phyloP scores from a whole-genome alignment of 164 flowering plant genomes.

The Piper betle region DNA sequence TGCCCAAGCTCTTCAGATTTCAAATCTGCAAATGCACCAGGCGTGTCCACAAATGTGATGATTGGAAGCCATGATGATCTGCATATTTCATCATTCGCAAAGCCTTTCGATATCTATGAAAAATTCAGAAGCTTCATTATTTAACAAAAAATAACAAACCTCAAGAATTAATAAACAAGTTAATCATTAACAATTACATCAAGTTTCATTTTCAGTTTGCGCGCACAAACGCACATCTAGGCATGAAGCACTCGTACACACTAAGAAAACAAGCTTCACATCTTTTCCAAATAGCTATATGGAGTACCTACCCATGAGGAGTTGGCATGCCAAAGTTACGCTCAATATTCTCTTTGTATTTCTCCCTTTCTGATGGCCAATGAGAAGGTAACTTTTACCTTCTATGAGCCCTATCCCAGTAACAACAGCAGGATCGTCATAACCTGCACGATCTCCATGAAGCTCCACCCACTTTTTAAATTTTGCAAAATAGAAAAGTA shows the following conservation, averaged over 20 bases:
- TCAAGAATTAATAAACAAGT: not conserved
- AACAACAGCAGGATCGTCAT: conserved; percentile 22
- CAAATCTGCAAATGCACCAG: conserved; percentile 24
- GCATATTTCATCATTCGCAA: conserved; percentile 23
- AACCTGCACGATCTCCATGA: conserved; percentile 29
- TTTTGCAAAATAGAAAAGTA: not conserved
- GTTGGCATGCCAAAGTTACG: conserved; percentile 25
- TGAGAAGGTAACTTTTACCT: conserved; percentile 20
- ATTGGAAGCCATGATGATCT: conserved; percentile 22
- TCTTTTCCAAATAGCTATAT: not conserved
- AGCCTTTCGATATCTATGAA: conserved; percentile 17
- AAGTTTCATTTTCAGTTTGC: too few species aligned
- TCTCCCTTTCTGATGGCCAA: conserved; percentile 22
- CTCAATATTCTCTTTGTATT: conserved; percentile 21
- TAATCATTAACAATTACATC: too few species aligned
- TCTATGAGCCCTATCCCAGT: conserved; percentile 17
- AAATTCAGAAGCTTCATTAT: not conserved
- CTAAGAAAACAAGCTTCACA: too few species aligned
- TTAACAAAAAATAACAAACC: not conserved
- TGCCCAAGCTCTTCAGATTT: conserved; percentile 27
- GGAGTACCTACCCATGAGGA: conserved; percentile 18
- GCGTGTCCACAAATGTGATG: conserved; percentile 21
- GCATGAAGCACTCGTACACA: too few species aligned
- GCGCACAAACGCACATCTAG: too few species aligned
- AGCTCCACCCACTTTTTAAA: conserved; percentile 24